Evolutionary conservation across 73 alveolate genomes (phyloP), one percentile per base, ranked within the genome.

Genomic region (Loxodes magnus): DNA sequence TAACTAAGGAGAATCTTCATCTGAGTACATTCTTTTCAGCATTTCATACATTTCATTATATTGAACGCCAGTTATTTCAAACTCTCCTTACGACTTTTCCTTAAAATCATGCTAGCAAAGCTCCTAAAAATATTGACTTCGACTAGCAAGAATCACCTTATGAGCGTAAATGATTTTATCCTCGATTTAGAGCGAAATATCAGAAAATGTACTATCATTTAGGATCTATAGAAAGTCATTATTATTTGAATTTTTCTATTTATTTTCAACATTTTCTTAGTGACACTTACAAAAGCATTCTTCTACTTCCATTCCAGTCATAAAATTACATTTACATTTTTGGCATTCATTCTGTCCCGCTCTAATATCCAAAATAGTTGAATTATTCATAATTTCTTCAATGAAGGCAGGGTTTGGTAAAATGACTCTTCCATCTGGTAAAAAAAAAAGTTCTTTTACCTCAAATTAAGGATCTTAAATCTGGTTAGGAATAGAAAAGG

Each of bases 341-440:
- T n/a, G n/a, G n/a, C n/a, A n/a, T 21, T 17, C 26, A 0, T 10
- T 10, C 5, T 16, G 7, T 7, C n/a, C 27, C 7, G 22, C 70
- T n/a, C 46, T 55, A 24, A 61, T 17, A 35, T 68, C 88, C 7
- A 74, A 27, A 15, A 74, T 66, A 3, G 68, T 67, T 0, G 82
- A 58, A 25, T 49, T 51, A 26, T 35, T 43, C 19, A 74, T 31
- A 5, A 74, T 68, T 30, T 57, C 29, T 28, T 56, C 25, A 38
- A 58, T 67, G 19, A 57, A 20, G 5, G 56, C 88, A 15, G 53
- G 36, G n/a, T n/a, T n/a, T n/a, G 61, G 67, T 28, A 74, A 57
- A 17, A 74, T 55, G 12, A 63, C 66, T 50, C 82, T 46, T 6
- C 88, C 88, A 60, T 74, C 88, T 6, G 88, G 82, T 2, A 74